Percentiles rank a stretch among this genome's conserved stretches.
Evolutionary conservation across 352 stramenopile species (phyloP).

Genomic region (Pythium aristosporum): DNA sequence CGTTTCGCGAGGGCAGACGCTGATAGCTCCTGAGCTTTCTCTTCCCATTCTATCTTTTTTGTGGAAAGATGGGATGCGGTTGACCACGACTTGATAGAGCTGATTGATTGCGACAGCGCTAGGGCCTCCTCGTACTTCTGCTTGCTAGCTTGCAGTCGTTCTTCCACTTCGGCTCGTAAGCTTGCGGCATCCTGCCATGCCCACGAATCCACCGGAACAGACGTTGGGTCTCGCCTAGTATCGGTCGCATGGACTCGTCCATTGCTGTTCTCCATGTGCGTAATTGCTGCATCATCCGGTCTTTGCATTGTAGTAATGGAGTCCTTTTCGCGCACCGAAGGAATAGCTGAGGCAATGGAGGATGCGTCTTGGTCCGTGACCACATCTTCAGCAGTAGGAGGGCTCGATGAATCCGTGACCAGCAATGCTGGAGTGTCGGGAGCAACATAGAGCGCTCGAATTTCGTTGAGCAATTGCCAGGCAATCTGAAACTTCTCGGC

Average conservation of each 20-base stretch:
- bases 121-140: constrained; percentile 23
- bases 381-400: not conserved
- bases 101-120: constrained; percentile 10
- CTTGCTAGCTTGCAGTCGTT: constrained; percentile 16
- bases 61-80: not conserved
- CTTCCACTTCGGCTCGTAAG: constrained; percentile 16
- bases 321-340: not conserved
- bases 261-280: not conserved
- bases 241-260: not conserved
- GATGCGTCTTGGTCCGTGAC: not conserved
- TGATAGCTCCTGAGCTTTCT: constrained; percentile 14
- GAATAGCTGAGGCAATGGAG: not conserved
- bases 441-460: constrained; percentile 27
- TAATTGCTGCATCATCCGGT: not conserved
- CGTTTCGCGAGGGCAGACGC: constrained; percentile 11
- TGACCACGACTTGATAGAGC: constrained; percentile 15
- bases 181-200: constrained; percentile 18
- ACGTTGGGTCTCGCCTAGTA: not conserved
- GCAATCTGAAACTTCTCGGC: constrained; percentile 38
- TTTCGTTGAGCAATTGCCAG: constrained; percentile 39
- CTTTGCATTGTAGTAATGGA: not conserved
- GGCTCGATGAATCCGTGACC: not conserved
- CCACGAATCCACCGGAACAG: constrained; percentile 1
- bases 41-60: not conserved
- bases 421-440: not conserved